Evolutionary conservation across 208 protist genomes (phyloP).

Genomic region (Chromosphaera perkinsii): DNA sequence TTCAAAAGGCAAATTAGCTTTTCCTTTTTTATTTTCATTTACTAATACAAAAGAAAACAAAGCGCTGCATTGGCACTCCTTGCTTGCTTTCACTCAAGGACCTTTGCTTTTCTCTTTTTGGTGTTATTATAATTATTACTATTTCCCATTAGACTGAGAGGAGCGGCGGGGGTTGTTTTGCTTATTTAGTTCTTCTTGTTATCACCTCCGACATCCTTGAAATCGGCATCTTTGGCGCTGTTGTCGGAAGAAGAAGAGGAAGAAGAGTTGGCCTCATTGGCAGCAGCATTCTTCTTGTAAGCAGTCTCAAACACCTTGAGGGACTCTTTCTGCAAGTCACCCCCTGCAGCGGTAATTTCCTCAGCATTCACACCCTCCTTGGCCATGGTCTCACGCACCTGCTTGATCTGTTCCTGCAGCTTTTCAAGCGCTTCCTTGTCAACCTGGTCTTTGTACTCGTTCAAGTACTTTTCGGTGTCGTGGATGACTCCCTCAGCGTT

Average conservation of each 20-base stretch:
- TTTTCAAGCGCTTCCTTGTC: background rate
- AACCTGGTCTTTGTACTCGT: slow-evolving; percentile 42
- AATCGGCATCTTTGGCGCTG: slow-evolving; percentile 24
- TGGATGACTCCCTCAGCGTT: slow-evolving; percentile 31
- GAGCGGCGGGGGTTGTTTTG: too few relatives aligned
- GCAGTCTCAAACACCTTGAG: slow-evolving; percentile 33
- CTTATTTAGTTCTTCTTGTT: slow-evolving; percentile 29
- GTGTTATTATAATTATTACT: too few relatives aligned
- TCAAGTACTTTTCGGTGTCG: slow-evolving; percentile 37
- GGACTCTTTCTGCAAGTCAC: slow-evolving; percentile 28
- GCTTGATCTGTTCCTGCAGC: slow-evolving; percentile 19
- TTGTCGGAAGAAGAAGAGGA: background rate
- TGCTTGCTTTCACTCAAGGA: too few relatives aligned
- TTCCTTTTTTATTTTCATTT: too few relatives aligned
- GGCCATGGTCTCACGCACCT: slow-evolving; percentile 14
- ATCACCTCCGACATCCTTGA: slow-evolving; percentile 29
- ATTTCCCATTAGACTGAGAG: too few relatives aligned
- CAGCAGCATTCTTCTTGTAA: slow-evolving; percentile 18
- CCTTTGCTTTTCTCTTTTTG: too few relatives aligned
- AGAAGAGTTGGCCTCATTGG: background rate
- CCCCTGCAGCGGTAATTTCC: slow-evolving; percentile 1
- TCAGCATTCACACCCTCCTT: background rate
- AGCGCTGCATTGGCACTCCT: too few relatives aligned
- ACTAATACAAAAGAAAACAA: too few relatives aligned
- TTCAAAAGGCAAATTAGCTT: too few relatives aligned